Conservation (phyloP, 2,329 filamentous ascomycete species). For the Penicillium sp. region DNA sequence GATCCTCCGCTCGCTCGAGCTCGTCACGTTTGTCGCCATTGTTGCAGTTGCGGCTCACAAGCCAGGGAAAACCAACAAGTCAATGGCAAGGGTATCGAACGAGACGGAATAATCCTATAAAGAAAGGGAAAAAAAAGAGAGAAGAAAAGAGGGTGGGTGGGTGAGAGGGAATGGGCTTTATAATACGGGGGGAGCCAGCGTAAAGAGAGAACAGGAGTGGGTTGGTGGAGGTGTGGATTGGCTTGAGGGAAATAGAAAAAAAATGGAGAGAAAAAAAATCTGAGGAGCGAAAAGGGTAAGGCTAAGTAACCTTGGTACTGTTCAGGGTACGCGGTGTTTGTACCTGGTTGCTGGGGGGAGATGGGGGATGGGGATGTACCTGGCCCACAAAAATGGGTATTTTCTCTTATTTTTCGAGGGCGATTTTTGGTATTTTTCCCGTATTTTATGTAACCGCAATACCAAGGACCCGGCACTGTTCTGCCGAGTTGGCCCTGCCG, state of each 20-base stretch:
- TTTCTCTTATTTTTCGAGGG: neutral
- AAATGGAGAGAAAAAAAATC: slow-evolving; percentile 10
- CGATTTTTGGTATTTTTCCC: neutral
- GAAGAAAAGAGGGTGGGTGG: slow-evolving; percentile 23
- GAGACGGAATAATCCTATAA: slow-evolving; percentile 45
- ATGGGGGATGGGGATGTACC: no score
- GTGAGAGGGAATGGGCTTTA: slow-evolving; percentile 40
- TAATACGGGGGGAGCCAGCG: slow-evolving; percentile 32
- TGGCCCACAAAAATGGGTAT: no score
- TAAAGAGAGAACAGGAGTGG: slow-evolving; percentile 27
- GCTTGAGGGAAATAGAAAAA: slow-evolving; percentile 22
- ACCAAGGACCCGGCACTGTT: slow-evolving; percentile 21
- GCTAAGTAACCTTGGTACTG: slow-evolving; percentile 8
- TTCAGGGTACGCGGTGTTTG: slow-evolving; percentile 9
- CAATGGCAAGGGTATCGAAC: slow-evolving; percentile 40
- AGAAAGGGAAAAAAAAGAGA: slow-evolving; percentile 23
- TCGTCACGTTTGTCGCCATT: slow-evolving; percentile 36
- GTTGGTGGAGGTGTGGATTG: slow-evolving; percentile 30
- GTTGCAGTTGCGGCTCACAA: slow-evolving; percentile 45
- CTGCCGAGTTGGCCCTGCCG: slow-evolving; percentile 27
- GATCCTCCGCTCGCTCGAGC: slow-evolving; percentile 43
- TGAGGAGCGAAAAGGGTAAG: slow-evolving; percentile 11
- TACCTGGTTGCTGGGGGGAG: slow-evolving; percentile 27
- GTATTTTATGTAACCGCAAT: neutral
- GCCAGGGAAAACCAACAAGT: slow-evolving; percentile 43